Percentiles rank a stretch among this genome's conserved stretches.
These are phyloP conservation scores for Euphorbia schlechtendalii DNA, from an alignment of 441 rosid species.

Conservation along the genomic window DNA sequence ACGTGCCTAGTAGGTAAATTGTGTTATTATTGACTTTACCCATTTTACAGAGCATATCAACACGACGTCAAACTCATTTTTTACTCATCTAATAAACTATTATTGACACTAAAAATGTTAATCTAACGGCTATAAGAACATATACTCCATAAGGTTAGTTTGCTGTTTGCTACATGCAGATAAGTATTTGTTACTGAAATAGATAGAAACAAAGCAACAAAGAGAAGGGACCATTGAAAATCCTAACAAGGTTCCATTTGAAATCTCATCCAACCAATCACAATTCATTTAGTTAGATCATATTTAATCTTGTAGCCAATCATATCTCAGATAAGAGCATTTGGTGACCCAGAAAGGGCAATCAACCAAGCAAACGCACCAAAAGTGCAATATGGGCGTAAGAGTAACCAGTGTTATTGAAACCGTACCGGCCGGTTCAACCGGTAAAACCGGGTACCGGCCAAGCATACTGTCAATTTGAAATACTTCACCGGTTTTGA, in stretches of 20 bases:
- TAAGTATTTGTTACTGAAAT: not conserved
- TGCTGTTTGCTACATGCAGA: not conserved
- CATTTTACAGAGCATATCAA: too few relatives aligned
- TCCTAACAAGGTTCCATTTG: conserved; percentile 23
- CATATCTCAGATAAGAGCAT: conserved; percentile 29
- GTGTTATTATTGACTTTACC: too few relatives aligned
- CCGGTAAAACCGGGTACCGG: too few relatives aligned
- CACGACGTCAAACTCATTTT: too few relatives aligned
- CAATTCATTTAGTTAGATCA: conserved; percentile 29
- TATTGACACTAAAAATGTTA: not conserved
- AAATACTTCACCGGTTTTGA: too few relatives aligned
- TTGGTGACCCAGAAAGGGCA: conserved; percentile 22
- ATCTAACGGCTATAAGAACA: not conserved
- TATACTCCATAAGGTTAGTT: not conserved
- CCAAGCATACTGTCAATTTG: too few relatives aligned
- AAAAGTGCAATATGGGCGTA: conserved; percentile 20
- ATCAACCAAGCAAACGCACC: conserved; percentile 16
- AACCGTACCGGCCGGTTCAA: too few relatives aligned
- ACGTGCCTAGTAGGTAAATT: too few relatives aligned
- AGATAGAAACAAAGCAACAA: conserved; percentile 6
- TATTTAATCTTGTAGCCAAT: conserved; percentile 36
- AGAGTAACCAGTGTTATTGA: not conserved
- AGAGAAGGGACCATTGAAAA: not conserved
- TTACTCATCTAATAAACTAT: too few relatives aligned
- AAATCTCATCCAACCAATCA: conserved; percentile 47